These are phyloP conservation scores for Paramarasmius palmivorus DNA, from an alignment of 1,284 basidiomycete genomes.

Conservation along the genomic window DNA sequence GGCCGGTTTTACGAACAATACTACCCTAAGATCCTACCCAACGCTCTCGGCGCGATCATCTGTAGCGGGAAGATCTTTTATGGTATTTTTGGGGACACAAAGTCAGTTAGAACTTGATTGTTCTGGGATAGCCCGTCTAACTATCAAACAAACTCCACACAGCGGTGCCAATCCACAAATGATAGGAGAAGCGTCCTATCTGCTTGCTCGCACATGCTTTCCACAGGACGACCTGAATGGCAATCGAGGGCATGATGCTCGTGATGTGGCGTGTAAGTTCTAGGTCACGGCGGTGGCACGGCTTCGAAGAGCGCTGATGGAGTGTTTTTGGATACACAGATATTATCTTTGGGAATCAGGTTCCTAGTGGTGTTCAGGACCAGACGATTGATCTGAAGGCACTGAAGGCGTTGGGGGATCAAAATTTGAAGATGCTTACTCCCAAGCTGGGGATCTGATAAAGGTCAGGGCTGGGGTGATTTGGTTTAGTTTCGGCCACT, in stretches of 20 bases:
- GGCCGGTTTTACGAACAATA: constrained; percentile 15
- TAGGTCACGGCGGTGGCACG: neutral
- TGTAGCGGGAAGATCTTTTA: constrained; percentile 26
- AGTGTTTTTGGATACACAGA: constrained; percentile 13
- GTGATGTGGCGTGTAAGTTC: constrained; percentile 25
- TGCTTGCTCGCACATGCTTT: constrained; percentile 24
- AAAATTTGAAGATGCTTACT: too few species aligned
- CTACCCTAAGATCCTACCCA: constrained; percentile 16
- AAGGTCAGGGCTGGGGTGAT: too few species aligned
- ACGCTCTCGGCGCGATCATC: constrained; percentile 24
- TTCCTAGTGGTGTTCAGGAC: constrained; percentile 11
- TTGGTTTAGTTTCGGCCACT: too few species aligned
- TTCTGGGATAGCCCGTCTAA: neutral
- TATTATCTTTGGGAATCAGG: constrained; percentile 14
- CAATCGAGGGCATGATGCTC: constrained; percentile 17
- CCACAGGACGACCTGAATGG: constrained; percentile 18
- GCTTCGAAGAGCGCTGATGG: neutral
- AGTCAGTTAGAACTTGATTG: constrained; percentile 14
- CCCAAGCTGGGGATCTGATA: too few species aligned
- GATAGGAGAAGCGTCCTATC: constrained; percentile 25
- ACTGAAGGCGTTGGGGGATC: constrained; percentile 14
- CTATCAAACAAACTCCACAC: neutral
- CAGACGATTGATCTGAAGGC: constrained; percentile 15
- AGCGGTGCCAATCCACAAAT: constrained; percentile 22
- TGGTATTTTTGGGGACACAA: constrained; percentile 24